Evolutionary conservation across 2,329 filamentous ascomycete species (phyloP), one percentile per base, ranked within the genome.

Genomic region (Pezizomycotina sp.): DNA sequence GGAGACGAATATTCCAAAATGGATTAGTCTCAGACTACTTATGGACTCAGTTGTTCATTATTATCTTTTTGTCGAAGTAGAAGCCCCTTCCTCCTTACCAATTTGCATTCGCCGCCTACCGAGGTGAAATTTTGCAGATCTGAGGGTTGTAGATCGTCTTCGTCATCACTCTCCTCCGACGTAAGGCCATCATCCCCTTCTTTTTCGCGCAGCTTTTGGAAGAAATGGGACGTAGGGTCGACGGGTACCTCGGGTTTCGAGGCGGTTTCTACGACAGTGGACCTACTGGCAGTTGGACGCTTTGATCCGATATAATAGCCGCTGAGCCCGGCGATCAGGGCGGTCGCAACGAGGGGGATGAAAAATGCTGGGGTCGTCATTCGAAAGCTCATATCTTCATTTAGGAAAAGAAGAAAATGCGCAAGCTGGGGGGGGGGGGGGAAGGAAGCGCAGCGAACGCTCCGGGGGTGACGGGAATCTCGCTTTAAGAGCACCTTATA

Each of bases 241-340:
- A 36, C 31, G 21, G 22, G n/a, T 18, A 29, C 21, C 6, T 27
- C 27, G 9, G 40, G 33, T 31, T 38, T 43, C 9, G 25, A 15
- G 18, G 28, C 6, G 37, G 27, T n/a, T 27, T 21, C 10, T 13
- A 32, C 12, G 35, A 32, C 9, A 28, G 13, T 5, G 16, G 16
- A 6, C 24, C 15, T 9, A 27, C n/a, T 1, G 40, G 3, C 4
- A 22, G 26, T 20, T 36, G 41, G 16, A 44, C 36, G 28, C 40
- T 38, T 37, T 29, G 50, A 43, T 20, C 50, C 50, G 30, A 52
- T 40, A 27, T 46, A 48, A 41, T 52, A 52, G 12, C 50, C 50
- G n/a, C 46, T 33, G 6, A 50, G 20, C 23, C 43, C 47, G 29
- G 48, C 48, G 39, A 50, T 34, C 27, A 50, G 34, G 6, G 46